Evolutionary conservation across 2,329 filamentous ascomycete species (phyloP).

Genomic region (Cercospora canescens): DNA sequence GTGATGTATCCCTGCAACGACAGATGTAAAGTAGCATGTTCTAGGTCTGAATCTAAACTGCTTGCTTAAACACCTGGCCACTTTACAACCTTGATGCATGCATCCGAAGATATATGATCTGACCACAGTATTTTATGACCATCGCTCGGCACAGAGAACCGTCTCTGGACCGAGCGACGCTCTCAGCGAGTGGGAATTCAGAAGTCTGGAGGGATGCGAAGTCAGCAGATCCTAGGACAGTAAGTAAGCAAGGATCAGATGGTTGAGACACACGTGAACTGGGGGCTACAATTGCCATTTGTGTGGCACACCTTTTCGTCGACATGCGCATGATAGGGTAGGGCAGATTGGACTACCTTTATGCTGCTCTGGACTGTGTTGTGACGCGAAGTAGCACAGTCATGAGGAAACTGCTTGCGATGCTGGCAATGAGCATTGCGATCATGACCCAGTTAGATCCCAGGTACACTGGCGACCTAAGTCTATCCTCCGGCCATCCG

Average conservation of each 20-base stretch:
- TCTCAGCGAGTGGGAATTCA: not conserved
- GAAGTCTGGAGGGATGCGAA: not conserved
- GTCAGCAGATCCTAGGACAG: not conserved
- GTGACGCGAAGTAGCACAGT: slow-evolving; percentile 58
- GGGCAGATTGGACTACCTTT: not conserved
- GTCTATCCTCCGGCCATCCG: slow-evolving; percentile 78
- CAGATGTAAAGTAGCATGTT: not conserved
- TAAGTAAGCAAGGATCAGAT: not conserved
- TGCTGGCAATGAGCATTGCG: slow-evolving; percentile 77
- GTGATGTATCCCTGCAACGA: not conserved
- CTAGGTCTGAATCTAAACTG: not conserved
- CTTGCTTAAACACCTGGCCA: not conserved
- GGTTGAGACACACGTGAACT: not conserved
- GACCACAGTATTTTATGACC: not conserved
- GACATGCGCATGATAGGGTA: not conserved
- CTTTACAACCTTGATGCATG: not conserved
- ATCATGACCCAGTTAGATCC: slow-evolving; percentile 83
- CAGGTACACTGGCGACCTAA: slow-evolving; percentile 38
- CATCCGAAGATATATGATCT: not conserved
- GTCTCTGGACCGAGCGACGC: not conserved
- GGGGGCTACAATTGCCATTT: not conserved
- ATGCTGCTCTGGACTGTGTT: not conserved
- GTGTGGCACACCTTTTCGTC: not conserved
- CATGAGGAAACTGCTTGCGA: slow-evolving; percentile 70
- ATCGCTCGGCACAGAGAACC: not conserved